Percentiles rank a stretch among this genome's conserved stretches.
Conservation (phyloP, 31 red algal species). For the Porphyra umbilicalis region DNA sequence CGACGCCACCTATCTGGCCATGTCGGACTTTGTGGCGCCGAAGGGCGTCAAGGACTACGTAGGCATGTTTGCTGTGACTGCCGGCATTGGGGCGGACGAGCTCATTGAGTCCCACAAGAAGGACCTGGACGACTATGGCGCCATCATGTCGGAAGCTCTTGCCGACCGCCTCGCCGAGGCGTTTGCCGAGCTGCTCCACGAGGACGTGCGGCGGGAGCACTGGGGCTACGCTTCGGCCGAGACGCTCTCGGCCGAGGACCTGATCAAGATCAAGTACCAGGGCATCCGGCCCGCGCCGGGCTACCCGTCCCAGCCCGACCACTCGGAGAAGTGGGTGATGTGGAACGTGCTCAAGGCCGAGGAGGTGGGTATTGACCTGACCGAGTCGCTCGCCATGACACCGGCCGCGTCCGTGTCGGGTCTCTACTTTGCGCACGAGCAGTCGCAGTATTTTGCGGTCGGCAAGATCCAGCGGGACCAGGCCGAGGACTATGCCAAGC, state of each 20-base stretch:
- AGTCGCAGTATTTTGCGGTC: slow-evolving; percentile 74
- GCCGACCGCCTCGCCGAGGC: slow-evolving; percentile 88
- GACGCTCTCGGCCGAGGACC: slow-evolving; percentile 57
- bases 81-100: slow-evolving; percentile 65
- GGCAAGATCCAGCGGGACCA: slow-evolving; percentile 74
- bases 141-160: slow-evolving; percentile 78
- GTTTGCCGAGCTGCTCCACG: slow-evolving; percentile 77
- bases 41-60: slow-evolving; percentile 74
- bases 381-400: slow-evolving; percentile 75
- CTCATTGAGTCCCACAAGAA: slow-evolving; percentile 62
- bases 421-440: slow-evolving; percentile 75
- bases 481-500: slow-evolving; percentile 43
- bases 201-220: slow-evolving; percentile 57
- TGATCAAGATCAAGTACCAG: slow-evolving; percentile 86
- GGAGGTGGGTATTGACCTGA: slow-evolving; percentile 42
- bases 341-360: slow-evolving; percentile 71
- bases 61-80: slow-evolving; percentile 80
- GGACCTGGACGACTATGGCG: slow-evolving; percentile 61
- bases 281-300: slow-evolving; percentile 86
- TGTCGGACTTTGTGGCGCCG: slow-evolving; percentile 77
- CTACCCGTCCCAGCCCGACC: slow-evolving; percentile 78
- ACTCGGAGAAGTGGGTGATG: slow-evolving; percentile 73
- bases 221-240: slow-evolving; percentile 82
- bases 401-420: slow-evolving; percentile 78
- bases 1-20: slow-evolving; percentile 55